Base-by-base conservation (phyloP, 2,329 filamentous ascomycete species). In the Phaeosphaeriaceae sp. region DNA sequence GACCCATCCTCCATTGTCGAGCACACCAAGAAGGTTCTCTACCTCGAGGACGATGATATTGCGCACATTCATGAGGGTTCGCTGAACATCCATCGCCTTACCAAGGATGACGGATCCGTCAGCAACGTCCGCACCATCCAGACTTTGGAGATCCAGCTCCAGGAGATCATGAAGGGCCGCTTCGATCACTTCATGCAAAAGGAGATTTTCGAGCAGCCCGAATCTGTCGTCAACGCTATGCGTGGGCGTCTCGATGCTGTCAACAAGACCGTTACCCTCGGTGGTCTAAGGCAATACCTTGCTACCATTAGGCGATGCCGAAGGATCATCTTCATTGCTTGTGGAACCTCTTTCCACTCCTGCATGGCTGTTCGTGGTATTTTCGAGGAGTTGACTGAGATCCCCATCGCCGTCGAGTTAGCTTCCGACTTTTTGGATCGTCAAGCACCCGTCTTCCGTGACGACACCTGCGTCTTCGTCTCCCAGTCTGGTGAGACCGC, bases 121-220 rank as follows among this genome's bases (percentile, higher is more conserved):
- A 47, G 44, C 78, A 97, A 97, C 73, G 92, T 97, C 66, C 92
- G 94, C 75, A 91, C 90, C 67, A 99, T 99, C 75, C 94, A 99
- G 84, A 99, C 94, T 47, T 86, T 99, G 48, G 94, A 99, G 83
- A 89, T 99, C 42, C 92, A 99, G 83, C 88, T 99, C 60, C 94
- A 99, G 82, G 92, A 99, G 82, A 99, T 99, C 79, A 99, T 99
- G 94, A 99, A 99, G 88, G 94, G 94, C 77, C 95, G 94, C 75
- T 99, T 97, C 78, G 94, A 99, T 77, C 94, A 99, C 81, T 99
- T 97, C 83, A 99, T 99, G 94, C 94, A 99, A 77, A 99, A 99
- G 86, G 94, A 99, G 77, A 99, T 99, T 71, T 99, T 99, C 76
- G 94, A 99, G 83, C 94, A 99, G 82, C 94, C 94, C 71, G 94